Conservation (phyloP, 257 asterid species). For the Solanum etuberosum region DNA sequence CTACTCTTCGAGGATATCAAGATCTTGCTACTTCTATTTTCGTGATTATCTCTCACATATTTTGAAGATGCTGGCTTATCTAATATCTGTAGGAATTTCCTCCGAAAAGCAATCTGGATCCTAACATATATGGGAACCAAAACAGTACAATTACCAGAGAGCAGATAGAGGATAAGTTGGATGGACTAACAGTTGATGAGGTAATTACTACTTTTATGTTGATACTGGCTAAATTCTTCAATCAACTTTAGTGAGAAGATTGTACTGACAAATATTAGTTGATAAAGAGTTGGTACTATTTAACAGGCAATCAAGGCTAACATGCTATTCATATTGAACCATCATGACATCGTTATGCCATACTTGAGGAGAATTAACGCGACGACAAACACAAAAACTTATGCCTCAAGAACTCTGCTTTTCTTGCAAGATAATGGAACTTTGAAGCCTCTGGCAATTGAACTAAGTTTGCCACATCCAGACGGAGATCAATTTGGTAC, state of each 20-base stretch:
- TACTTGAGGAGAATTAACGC: conserved; percentile 48
- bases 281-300: not conserved
- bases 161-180: conserved; percentile 33
- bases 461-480: conserved; percentile 69
- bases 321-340: conserved; percentile 51
- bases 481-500: conserved; percentile 43
- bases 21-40: not conserved
- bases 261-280: not conserved
- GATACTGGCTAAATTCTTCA: not conserved
- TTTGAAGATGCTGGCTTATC: not conserved
- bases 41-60: not conserved
- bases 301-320: conserved; percentile 38
- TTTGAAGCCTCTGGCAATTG: conserved; percentile 63
- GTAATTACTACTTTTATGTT: conserved; percentile 2
- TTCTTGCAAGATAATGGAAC: conserved; percentile 52
- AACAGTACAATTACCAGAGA: conserved; percentile 37
- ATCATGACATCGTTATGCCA: conserved; percentile 59
- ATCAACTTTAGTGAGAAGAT: not conserved
- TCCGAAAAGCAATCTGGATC: conserved; percentile 19
- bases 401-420: conserved; percentile 68
- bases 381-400: conserved; percentile 32
- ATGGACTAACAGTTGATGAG: conserved; percentile 41
- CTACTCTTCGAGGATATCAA: not conserved
- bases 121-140: conserved; percentile 45
- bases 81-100: conserved; percentile 28